Percentiles rank a stretch among this genome's conserved stretches.
These are phyloP conservation scores for Carex pumila DNA, from an alignment of 176 grass and related monocot species.

Conservation along the genomic window DNA sequence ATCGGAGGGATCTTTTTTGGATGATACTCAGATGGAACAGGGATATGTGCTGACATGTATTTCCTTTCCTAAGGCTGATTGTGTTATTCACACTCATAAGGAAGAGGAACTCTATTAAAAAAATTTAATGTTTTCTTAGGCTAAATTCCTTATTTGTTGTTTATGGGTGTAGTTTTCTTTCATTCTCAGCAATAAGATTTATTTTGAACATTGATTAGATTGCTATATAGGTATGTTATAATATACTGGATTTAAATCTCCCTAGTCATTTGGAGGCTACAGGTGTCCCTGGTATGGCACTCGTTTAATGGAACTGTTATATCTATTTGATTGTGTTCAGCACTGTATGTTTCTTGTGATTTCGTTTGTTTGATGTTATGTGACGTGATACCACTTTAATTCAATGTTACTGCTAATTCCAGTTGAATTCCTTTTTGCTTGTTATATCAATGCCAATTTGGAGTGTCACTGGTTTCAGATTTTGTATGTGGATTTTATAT, in stretches of 20 bases:
- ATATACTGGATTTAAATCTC: neutral
- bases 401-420: neutral
- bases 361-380: too few species aligned
- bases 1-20: constrained; percentile 73
- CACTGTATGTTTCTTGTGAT: neutral
- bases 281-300: neutral
- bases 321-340: neutral
- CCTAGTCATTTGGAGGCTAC: neutral
- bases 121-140: neutral
- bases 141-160: neutral
- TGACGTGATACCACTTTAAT: neutral
- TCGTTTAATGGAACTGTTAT: neutral
- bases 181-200: neutral
- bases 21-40: constrained; percentile 37
- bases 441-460: too few species aligned
- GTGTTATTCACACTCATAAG: constrained; percentile 71
- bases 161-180: neutral
- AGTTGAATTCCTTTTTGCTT: too few species aligned
- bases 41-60: constrained; percentile 72
- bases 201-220: neutral
- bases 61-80: constrained; percentile 46
- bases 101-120: constrained; percentile 60
- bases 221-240: neutral
- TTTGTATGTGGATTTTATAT: too few species aligned
- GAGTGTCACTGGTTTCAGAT: too few species aligned